Evolutionary conservation across 495 filamentous ascomycete species (phyloP), one percentile per base, ranked within the genome.

Genomic region (Neurospora sp.): DNA sequence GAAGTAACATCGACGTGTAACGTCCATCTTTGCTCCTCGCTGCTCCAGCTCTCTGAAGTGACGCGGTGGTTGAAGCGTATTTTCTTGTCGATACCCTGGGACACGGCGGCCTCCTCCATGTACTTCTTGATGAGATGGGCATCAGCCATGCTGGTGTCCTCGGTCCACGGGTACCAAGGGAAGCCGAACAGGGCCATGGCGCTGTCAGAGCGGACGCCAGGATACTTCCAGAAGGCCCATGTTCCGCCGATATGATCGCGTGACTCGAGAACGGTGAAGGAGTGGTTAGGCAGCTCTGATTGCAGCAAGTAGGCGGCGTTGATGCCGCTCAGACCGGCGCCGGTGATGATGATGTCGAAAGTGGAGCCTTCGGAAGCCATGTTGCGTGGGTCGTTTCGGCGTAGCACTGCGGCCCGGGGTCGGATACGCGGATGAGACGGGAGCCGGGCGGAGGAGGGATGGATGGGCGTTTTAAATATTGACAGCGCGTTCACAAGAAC

Each of bases 291-390:
- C 6, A 89, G 77, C 73, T 88, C 80, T 2, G 84, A 82, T 76
- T 93, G 90, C 0, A 95, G 75, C 9, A 89, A 87, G 74, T 94
- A 93, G 10, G 85, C 91, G 59, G 89, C 82, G 77, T 95, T 94
- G 83, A 94, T 90, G 70, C 91, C 92, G 61, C 89, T 91, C 73
- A 94, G 88, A 31, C 92, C 92, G 2, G 91, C 91, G 61, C 92
- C 92, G 38, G 93, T 78, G 76, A 94, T 87, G 73, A 91, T 78
- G 18, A 94, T 83, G 80, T 94, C 91, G 76, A 83, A 39, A 12
- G 38, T 69, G n/a, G 61, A 27, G 6, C 35, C 53, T 44, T 76
- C 71, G 20, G 70, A 20, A 22, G 46, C 71, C 73, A 75, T 75
- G 65, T 2, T 35, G 27, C 12, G 27, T 31, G 53, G 53, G 22